phyloP scores from a whole-genome alignment of 179 eudicot species.

The Beta lomatogona region DNA sequence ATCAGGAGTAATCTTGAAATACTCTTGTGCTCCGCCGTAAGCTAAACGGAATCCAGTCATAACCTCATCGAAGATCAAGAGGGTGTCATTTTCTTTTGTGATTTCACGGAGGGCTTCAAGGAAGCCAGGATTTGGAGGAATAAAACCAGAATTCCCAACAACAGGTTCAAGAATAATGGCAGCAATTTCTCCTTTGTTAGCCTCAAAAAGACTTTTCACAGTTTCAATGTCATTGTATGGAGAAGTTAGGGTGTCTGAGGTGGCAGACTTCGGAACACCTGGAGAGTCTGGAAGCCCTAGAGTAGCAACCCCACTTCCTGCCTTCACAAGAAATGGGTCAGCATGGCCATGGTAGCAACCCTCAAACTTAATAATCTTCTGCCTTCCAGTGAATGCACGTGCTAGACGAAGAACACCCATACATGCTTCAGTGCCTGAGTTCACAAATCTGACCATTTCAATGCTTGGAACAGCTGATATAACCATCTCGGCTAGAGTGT shows the following conservation, averaged over 20 bases:
- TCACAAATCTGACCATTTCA: slow-evolving; percentile 96
- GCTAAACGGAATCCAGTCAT: slow-evolving; percentile 93
- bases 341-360: slow-evolving; percentile 99
- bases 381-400: slow-evolving; percentile 81
- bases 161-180: slow-evolving; percentile 88
- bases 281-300: slow-evolving; percentile 96
- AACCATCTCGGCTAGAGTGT: slow-evolving; percentile 82
- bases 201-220: slow-evolving; percentile 53
- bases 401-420: slow-evolving; percentile 96
- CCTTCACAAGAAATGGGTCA: slow-evolving; percentile 91
- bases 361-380: slow-evolving; percentile 85
- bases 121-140: slow-evolving; percentile 73
- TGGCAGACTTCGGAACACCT: slow-evolving; percentile 87
- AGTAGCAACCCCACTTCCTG: slow-evolving; percentile 95
- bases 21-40: slow-evolving; percentile 96
- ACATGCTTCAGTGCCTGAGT: slow-evolving; percentile 98
- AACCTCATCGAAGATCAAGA: slow-evolving; percentile 84
- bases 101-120: slow-evolving; percentile 60
- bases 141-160: slow-evolving; percentile 91
- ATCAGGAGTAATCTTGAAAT: slow-evolving; percentile 86
- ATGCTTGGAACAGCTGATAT: slow-evolving; percentile 94
- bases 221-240: slow-evolving; percentile 72
- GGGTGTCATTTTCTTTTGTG: slow-evolving; percentile 67
- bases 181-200: slow-evolving; percentile 77
- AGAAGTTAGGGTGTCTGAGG: slow-evolving; percentile 67